Base-by-base conservation (phyloP, 805 yeast genomes). In the Ogataea kodamae region DNA sequence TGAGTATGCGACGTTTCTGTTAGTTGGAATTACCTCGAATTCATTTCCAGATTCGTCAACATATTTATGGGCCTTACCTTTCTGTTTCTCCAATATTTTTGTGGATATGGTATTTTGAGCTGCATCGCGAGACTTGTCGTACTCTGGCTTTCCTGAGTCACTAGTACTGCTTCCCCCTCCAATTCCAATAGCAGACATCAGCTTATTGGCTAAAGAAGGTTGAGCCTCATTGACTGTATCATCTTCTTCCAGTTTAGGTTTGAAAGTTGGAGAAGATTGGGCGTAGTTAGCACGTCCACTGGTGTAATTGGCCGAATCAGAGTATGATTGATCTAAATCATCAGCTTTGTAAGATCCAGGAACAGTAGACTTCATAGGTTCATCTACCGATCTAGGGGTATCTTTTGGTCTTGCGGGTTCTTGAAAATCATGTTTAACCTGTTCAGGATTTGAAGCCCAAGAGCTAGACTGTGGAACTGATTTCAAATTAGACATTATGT, bases 1-100 rank as follows among this genome's bases (percentile, higher is more conserved):
- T 7, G 50, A 22, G 30, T 55, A 52, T 19, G 40, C 41, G 24
- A 46, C 42, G 25, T 55, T 53, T 10, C 22, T 18, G 32, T 28
- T 27, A 5, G 28, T 23, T 14, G 46, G 46, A 24, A 37, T 18
- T n/a, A 35, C 44, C n/a, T 44, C 40, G 16, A 43, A 38, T 16
- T 26, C 31, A 15, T 37, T 30, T 8, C 47, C 47, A 10, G 19
- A n/a, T 4, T 11, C 12, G 15, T 34, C 40, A 9, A 28, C 24
- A n/a, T 28, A 28, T n/a, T 19, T 29, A 22, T 40, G 35, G 1
- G 44, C 9, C 28, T 37, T 31, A 6, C 44, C 44, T 4, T 22
- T 13, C 13, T 21, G 22, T 7, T 27, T 37, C 27, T 37, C 43
- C 6, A 32, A 24, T 5, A 38, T 39, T 16, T 30, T 27, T 17